These are phyloP conservation scores for Microcyclospora tardicrescens DNA, from an alignment of 2,329 filamentous ascomycete genomes.

Conservation along the genomic window DNA sequence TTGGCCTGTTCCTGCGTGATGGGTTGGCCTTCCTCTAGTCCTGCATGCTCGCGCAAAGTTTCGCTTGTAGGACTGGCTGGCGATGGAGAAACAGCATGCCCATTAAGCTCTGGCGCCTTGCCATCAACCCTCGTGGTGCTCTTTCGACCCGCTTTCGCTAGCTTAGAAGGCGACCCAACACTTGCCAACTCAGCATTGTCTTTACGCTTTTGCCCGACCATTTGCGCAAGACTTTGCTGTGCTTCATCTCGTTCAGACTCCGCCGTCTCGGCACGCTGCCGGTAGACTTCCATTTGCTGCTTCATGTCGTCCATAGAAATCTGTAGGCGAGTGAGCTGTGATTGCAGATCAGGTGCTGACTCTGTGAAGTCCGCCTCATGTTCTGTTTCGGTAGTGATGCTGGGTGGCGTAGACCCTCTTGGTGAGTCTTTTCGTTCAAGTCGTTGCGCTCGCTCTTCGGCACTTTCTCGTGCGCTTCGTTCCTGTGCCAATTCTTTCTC, in stretches of 20 bases:
- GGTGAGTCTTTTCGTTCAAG: slow-evolving; percentile 30
- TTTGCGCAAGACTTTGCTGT: slow-evolving; percentile 66
- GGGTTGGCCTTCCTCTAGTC: slow-evolving; percentile 19
- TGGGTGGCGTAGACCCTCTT: not conserved
- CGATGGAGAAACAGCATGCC: slow-evolving; percentile 11
- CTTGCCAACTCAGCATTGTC: slow-evolving; percentile 41
- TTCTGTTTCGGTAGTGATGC: not conserved
- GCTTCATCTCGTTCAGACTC: slow-evolving; percentile 63
- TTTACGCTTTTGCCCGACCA: slow-evolving; percentile 69
- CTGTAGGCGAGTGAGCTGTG: slow-evolving; percentile 62
- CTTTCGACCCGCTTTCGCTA: slow-evolving; percentile 5
- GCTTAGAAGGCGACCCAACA: slow-evolving; percentile 6
- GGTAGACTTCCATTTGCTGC: slow-evolving; percentile 66
- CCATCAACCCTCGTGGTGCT: slow-evolving; percentile 9
- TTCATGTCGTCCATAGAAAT: slow-evolving; percentile 70
- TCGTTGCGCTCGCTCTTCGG: slow-evolving; percentile 66
- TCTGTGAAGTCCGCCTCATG: not conserved
- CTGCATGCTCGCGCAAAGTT: slow-evolving; percentile 17
- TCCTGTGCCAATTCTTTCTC: slow-evolving; percentile 70
- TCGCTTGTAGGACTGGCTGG: slow-evolving; percentile 14
- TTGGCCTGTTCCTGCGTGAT: slow-evolving; percentile 23
- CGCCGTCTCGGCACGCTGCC: slow-evolving; percentile 60
- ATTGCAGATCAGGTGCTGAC: slow-evolving; percentile 43
- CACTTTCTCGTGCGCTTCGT: slow-evolving; percentile 64
- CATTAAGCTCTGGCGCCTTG: slow-evolving; percentile 10